Base-by-base conservation (phyloP, 1,139 yeast species). In the Arxiozyma slooffiae region DNA sequence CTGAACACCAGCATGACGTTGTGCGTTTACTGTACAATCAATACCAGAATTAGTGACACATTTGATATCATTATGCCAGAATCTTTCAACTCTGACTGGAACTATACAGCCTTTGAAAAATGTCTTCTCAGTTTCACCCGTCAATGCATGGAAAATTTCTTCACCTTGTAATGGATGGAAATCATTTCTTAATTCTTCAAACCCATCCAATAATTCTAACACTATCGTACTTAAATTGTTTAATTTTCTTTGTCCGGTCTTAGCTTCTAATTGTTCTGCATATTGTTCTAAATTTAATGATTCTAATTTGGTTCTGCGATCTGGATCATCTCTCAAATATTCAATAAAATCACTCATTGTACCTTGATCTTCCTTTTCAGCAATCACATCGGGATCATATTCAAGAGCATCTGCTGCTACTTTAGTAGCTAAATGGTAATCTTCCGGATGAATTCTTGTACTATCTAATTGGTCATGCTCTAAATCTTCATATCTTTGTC, bases 351-450 rank as follows among this genome's bases (percentile, higher is more conserved):
- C 97, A 52, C 95, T 95, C 59, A 75, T 72, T 23, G 76, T 74
- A 23, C 74, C 72, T 50, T 75, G 67, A 34, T 64, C 75, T 59
- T 86, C 95, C 54, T 84, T 74, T 52, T 84, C 94, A 3, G 83
- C 87, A 64, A 87, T 77, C 60, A 90, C 96, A 68, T 90, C 97
- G 62, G 94, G 98, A 62, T 90, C 97, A 57, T 89, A 77, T 62
- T 94, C 99, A 56, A 92, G 75, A 1, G 98, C 97, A 73, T 92
- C 98, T 2, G 96, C 94, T 9, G 97, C 97, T 89, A 92, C 90
- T 66, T 92, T 92, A 51, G 94, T 80, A 1, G 97, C 97, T 60
- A 92, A 76, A 54, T 87, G 96, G 65, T 92, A 92, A 69, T 92
- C 98, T 68, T 94, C 97, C 4, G 98, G 98, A 62, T 92, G 99